phyloP scores from a whole-genome alignment of 768 basidiomycete genomes.

The Termitomyces sp. region DNA sequence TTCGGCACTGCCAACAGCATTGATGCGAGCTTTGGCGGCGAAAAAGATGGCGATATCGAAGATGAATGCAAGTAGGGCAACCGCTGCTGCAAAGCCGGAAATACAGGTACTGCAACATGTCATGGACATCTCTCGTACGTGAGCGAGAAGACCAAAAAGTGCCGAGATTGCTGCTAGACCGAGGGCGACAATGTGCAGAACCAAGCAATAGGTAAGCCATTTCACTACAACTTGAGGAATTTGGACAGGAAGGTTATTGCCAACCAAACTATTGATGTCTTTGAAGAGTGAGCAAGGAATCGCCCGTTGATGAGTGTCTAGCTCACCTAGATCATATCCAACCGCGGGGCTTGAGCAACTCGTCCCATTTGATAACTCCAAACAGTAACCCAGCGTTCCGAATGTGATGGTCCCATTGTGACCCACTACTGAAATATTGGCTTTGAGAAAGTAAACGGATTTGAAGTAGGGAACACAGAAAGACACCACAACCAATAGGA shows the following conservation, averaged over 20 bases:
- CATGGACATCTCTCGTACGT: slow-evolving; percentile 84
- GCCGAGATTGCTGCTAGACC: slow-evolving; percentile 63
- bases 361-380: slow-evolving; percentile 45
- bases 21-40: slow-evolving; percentile 81
- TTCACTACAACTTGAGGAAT: slow-evolving; percentile 84
- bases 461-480: slow-evolving; percentile 91
- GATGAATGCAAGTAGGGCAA: slow-evolving; percentile 83
- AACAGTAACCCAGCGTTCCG: slow-evolving; percentile 88
- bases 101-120: slow-evolving; percentile 75
- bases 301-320: background rate
- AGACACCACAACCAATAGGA: slow-evolving; percentile 77
- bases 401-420: slow-evolving; percentile 66
- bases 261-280: slow-evolving; percentile 84
- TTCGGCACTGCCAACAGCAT: slow-evolving; percentile 66
- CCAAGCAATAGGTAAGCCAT: slow-evolving; percentile 92
- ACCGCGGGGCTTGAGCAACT: slow-evolving; percentile 78
- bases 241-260: slow-evolving; percentile 54
- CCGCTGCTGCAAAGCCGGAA: slow-evolving; percentile 71
- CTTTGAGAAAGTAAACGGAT: slow-evolving; percentile 84
- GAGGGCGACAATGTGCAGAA: slow-evolving; percentile 88
- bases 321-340: slow-evolving; percentile 84
- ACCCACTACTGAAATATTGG: slow-evolving; percentile 43
- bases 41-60: slow-evolving; percentile 93
- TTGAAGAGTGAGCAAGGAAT: slow-evolving; percentile 7
- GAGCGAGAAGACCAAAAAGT: slow-evolving; percentile 82